Evolutionary conservation across 148 eudicot genomes (phyloP).

Genomic region (Limonium bicolor): DNA sequence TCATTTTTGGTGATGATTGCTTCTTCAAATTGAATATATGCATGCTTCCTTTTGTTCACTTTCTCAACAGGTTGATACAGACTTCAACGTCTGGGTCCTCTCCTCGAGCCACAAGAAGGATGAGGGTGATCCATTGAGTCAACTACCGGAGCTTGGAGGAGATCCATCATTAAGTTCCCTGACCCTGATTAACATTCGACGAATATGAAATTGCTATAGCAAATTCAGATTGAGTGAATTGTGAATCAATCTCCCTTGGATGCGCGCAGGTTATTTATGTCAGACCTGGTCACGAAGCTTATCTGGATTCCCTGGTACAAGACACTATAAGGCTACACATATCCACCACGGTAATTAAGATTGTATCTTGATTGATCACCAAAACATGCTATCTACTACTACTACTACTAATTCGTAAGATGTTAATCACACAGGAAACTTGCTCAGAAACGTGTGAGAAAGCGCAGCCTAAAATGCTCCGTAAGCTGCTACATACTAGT

Average conservation of each 20-base stretch:
- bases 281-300: slow-evolving; percentile 79
- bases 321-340: slow-evolving; percentile 65
- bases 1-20: not conserved
- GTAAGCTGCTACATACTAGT: no score
- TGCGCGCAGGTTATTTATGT: slow-evolving; percentile 70
- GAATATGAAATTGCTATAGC: not conserved
- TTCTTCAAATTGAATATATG: not conserved
- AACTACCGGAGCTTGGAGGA: slow-evolving; percentile 61
- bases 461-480: slow-evolving; percentile 35
- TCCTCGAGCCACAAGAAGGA: slow-evolving; percentile 21
- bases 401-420: no score
- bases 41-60: not conserved
- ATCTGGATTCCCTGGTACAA: slow-evolving; percentile 62
- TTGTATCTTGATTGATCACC: no score
- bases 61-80: slow-evolving; percentile 39
- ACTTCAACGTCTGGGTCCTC: slow-evolving; percentile 59
- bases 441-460: slow-evolving; percentile 73
- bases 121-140: slow-evolving; percentile 20
- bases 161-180: slow-evolving; percentile 62
- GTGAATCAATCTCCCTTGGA: no score
- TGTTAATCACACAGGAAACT: slow-evolving; percentile 41
- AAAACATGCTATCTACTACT: no score
- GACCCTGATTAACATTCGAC: slow-evolving; percentile 1
- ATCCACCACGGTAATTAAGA: slow-evolving; percentile 38
- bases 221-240: not conserved